Percentiles rank a stretch among this genome's conserved stretches.
Evolutionary conservation across 2,329 filamentous ascomycete genomes (phyloP).

Genomic region (Monosporascus sp.): DNA sequence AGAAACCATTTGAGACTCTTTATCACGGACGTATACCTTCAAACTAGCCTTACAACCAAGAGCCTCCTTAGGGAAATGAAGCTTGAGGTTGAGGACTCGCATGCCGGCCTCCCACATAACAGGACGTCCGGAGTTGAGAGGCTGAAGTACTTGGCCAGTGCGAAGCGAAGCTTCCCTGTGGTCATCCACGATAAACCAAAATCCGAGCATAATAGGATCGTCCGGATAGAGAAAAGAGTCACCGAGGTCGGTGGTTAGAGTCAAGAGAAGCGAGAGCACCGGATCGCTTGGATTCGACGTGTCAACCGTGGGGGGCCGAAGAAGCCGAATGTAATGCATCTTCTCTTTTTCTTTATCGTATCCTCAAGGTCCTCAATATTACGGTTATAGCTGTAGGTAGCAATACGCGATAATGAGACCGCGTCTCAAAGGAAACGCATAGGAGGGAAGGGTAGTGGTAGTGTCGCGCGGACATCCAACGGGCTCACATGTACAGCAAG

Average conservation of each 20-base stretch:
- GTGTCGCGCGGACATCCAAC: too few relatives aligned
- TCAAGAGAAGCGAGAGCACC: conserved; percentile 38
- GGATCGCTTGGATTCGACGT: conserved; percentile 11
- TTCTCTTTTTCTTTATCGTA: background rate
- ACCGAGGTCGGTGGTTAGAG: conserved; percentile 54
- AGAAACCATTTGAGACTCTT: background rate
- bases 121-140: background rate
- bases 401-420: too few relatives aligned
- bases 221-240: conserved; percentile 48
- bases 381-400: background rate
- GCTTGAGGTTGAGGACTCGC: conserved; percentile 33
- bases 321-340: conserved; percentile 56
- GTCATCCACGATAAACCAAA: background rate
- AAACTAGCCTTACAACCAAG: background rate
- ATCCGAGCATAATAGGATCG: conserved; percentile 36
- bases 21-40: background rate
- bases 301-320: conserved; percentile 41
- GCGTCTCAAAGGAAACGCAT: too few relatives aligned
- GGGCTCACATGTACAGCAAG: too few relatives aligned
- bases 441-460: too few relatives aligned
- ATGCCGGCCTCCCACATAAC: conserved; percentile 28
- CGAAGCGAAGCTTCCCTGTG: conserved; percentile 1
- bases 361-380: too few relatives aligned
- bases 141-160: conserved; percentile 29
- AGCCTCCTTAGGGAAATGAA: conserved; percentile 8